Evolutionary conservation across 805 yeast genomes (phyloP).

Genomic region (Candida chilensis): DNA sequence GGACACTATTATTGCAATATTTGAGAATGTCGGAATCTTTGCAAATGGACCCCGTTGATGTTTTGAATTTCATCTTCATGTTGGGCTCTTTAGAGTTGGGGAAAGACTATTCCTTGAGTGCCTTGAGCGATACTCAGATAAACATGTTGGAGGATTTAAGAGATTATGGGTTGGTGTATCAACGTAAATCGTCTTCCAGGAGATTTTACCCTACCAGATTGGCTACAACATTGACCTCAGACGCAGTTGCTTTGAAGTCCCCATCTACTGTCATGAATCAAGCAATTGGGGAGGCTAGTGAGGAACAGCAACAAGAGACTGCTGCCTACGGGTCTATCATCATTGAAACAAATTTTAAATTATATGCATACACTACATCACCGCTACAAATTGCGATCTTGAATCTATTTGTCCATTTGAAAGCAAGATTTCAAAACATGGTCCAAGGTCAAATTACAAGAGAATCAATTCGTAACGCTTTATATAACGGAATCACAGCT

Average conservation of each 20-base stretch:
- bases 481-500: slow-evolving; percentile 84
- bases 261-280: slow-evolving; percentile 73
- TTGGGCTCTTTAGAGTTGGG: slow-evolving; percentile 90
- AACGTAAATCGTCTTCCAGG: slow-evolving; percentile 40
- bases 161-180: slow-evolving; percentile 85
- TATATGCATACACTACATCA: slow-evolving; percentile 89
- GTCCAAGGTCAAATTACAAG: slow-evolving; percentile 91
- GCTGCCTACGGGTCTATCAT: slow-evolving; percentile 59
- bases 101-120: slow-evolving; percentile 65
- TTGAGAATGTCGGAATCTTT: slow-evolving; percentile 74
- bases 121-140: slow-evolving; percentile 70
- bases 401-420: slow-evolving; percentile 78
- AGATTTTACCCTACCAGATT: slow-evolving; percentile 85
- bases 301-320: slow-evolving; percentile 5
- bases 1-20: slow-evolving; percentile 87
- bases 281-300: slow-evolving; percentile 34
- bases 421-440: slow-evolving; percentile 81
- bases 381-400: slow-evolving; percentile 92
- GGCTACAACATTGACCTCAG: slow-evolving; percentile 86
- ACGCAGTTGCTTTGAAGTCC: slow-evolving; percentile 57
- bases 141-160: slow-evolving; percentile 82
- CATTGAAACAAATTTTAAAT: slow-evolving; percentile 86
- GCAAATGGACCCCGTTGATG: slow-evolving; percentile 94
- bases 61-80: slow-evolving; percentile 86
- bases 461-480: slow-evolving; percentile 81